Evolutionary conservation across 208 protist species (phyloP), one percentile per base, ranked within the genome.

Genomic region (Crithidia sp.): DNA sequence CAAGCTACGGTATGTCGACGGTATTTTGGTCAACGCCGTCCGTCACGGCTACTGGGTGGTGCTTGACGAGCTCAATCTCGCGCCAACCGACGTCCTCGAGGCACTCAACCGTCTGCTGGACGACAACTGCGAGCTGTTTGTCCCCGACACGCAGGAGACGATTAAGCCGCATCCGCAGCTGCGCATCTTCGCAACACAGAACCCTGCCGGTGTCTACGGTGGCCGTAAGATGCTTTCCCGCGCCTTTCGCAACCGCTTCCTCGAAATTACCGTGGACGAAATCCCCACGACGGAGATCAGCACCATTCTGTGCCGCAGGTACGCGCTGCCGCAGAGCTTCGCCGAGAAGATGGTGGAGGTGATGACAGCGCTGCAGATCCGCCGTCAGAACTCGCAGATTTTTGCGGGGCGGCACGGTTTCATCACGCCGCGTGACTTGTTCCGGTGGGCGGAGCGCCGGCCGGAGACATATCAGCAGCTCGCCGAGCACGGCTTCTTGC

Each of bases 11-110:
- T 99, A 99, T 82, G 88, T 97, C 3, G 94, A 99, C 59, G 98
- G 98, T 79, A 98, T 99, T 66, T 83, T 99, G 3, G 98, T 99
- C 12, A 95, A 97, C 71, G 98, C 98, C 9, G 94, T 98, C 3
- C 90, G 96, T 43, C 94, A 98, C 64, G 99, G 99, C 12, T 98
- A 99, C 83, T 99, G 99, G 99, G 92, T 99, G 39, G 97, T 99
- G 5, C 83, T 99, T 8, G 99, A 99, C 82, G 99, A 99, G 85
- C 92, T 99, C 37, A 99, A 99, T 86, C 87, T 99, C 3, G 99
- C 99, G 2, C 99, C 99, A 4, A 98, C 98, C 13, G 99, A 99
- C 73, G 98, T 99, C 55, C 92, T 99, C 7, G 99, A 99, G 85
- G 99, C 99, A 12, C 89, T 99, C 3, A 99, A 99, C 83, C 91